These are phyloP conservation scores for Paracamarosporium sp. DNA, from an alignment of 2,329 filamentous ascomycete genomes.

Conservation along the genomic window DNA sequence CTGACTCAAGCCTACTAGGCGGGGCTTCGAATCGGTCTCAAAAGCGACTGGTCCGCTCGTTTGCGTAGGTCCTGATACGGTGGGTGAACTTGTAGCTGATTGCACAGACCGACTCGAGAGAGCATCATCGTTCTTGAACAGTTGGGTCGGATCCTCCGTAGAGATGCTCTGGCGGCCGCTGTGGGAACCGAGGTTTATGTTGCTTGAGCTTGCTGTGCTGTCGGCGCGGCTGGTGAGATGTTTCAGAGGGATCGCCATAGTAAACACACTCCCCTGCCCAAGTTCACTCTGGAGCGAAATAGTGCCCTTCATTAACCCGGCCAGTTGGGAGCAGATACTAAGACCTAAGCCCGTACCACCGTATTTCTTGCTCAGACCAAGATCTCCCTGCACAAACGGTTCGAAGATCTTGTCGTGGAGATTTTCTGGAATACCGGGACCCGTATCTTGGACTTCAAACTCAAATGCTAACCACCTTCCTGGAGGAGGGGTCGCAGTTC, in stretches of 20 bases:
- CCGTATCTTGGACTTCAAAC: constrained; percentile 88
- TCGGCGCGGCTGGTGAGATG: constrained; percentile 73
- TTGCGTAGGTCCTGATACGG: constrained; percentile 23
- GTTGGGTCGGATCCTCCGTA: constrained; percentile 29
- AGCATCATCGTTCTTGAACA: constrained; percentile 36
- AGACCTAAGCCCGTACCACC: constrained; percentile 87
- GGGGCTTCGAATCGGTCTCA: constrained; percentile 72
- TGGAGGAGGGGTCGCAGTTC: constrained; percentile 57
- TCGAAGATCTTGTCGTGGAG: constrained; percentile 88
- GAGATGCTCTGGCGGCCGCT: constrained; percentile 35
- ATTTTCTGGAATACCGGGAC: constrained; percentile 80
- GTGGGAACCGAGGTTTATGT: constrained; percentile 32
- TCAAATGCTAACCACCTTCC: constrained; percentile 77
- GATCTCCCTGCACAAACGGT: constrained; percentile 91
- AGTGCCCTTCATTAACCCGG: constrained; percentile 79
- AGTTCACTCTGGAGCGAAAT: constrained; percentile 75
- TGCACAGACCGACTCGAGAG: constrained; percentile 40
- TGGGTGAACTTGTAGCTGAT: constrained; percentile 28
- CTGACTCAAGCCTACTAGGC: constrained; percentile 80
- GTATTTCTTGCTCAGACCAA: constrained; percentile 87
- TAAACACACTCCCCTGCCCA: constrained; percentile 80
- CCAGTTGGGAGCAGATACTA: constrained; percentile 88
- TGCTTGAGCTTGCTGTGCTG: constrained; percentile 52
- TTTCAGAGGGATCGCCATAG: constrained; percentile 79
- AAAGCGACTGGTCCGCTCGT: constrained; percentile 48